Base-by-base conservation (phyloP, 768 basidiomycete species). In the Amanita brunnescens region DNA sequence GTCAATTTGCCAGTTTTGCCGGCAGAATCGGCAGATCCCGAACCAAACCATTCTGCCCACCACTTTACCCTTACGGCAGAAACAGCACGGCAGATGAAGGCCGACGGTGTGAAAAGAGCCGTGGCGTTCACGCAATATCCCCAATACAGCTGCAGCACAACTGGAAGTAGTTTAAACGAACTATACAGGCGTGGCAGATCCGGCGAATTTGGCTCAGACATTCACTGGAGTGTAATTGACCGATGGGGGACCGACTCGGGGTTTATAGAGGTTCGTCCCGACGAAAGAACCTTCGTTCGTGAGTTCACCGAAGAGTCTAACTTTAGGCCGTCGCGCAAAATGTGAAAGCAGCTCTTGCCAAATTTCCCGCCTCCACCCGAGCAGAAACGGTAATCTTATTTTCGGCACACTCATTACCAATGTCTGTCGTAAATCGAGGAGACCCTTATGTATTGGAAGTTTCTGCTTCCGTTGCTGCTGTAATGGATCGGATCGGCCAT, bases 121-220 rank as follows among this genome's bases (percentile, higher is more conserved):
- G 73, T 99, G 23, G 96, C 94, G 16, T 99, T 99, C 71, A 91
- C 91, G 2, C 96, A 99, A 67, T 99, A 99, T 65, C 96, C 96
- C 1, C 96, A 99, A 66, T 99, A 99, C 67, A 90, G 87, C 61
- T 99, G 96, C 67, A 94, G 91, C 55, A 99, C 96, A 9, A 98
- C 96, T 0, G 96, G 96, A 46, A 96, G 93, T 70, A 94, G 91
- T 64, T 63, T 99, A 62, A 99, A 98, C 61, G 96, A 99, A 65
- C 69, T 99, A 23, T 94, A 79, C 60, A 72, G 86, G 63, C 70
- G 67, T 59, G 79, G 80, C 47, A 79, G 74, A 59, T 69, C 72
- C 33, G 85, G 83, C 24, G 83, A 79, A 48, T 68, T 74, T 57
- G 85, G 76, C 45, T 43, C 33, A 8, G 73, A 69, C 58, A 77